A percentile compares a stretch with the other conserved stretches of the same genome.
These are phyloP conservation scores for Pseudevernia furfuracea DNA, from an alignment of 495 filamentous ascomycete species.

Conservation along the genomic window DNA sequence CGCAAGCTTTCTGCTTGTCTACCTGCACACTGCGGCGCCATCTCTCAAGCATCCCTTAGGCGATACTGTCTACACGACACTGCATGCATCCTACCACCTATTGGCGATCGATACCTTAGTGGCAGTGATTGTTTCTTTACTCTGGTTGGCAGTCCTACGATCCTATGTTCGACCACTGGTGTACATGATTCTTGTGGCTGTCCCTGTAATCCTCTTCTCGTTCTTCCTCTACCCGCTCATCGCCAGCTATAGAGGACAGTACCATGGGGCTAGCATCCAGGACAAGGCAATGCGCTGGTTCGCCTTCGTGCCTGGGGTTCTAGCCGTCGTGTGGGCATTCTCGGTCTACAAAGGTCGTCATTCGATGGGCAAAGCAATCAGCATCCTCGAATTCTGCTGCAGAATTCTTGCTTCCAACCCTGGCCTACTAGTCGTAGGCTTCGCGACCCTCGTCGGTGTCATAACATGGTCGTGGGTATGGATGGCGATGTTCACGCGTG, in stretches of 20 bases:
- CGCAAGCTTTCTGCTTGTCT: conserved; percentile 79
- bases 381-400: conserved; percentile 84
- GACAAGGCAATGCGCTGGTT: conserved; percentile 86
- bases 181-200: conserved; percentile 67
- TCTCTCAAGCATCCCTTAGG: conserved; percentile 57
- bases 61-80: conserved; percentile 87
- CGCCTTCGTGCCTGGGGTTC: conserved; percentile 64
- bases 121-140: conserved; percentile 73
- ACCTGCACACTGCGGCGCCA: conserved; percentile 72
- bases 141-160: conserved; percentile 84
- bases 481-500: conserved; percentile 91
- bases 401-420: conserved; percentile 80
- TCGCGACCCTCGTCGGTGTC: conserved; percentile 65
- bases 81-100: conserved; percentile 80
- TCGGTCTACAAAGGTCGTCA: conserved; percentile 70
- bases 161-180: conserved; percentile 78
- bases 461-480: conserved; percentile 91
- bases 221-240: conserved; percentile 89
- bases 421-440: conserved; percentile 71
- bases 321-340: conserved; percentile 73
- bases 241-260: conserved; percentile 71
- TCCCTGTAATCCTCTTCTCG: conserved; percentile 75
- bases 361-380: conserved; percentile 68
- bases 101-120: conserved; percentile 85
- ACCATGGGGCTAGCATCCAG: conserved; percentile 64